Percentiles rank a stretch among this genome's conserved stretches.
Conservation (phyloP, 805 yeast species). For the Metschnikowia hibisci region DNA sequence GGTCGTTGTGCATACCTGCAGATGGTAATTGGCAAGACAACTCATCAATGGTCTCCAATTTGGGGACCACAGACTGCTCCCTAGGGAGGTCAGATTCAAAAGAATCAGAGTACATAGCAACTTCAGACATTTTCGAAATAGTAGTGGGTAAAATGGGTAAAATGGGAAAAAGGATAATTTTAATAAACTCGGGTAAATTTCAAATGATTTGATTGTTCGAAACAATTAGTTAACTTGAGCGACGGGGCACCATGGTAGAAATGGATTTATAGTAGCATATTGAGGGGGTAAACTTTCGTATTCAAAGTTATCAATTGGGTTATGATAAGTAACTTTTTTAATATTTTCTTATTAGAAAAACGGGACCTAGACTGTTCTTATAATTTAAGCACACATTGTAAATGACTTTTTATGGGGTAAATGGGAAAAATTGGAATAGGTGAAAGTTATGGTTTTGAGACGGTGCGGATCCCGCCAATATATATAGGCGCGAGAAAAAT, state of each 20-base stretch:
- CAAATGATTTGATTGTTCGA: slow-evolving; percentile 21
- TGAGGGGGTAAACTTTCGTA: slow-evolving; percentile 17
- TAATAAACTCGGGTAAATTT: slow-evolving; percentile 18
- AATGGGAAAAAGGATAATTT: neutral
- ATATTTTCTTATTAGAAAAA: slow-evolving; percentile 18
- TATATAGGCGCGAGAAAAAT: slow-evolving; percentile 15
- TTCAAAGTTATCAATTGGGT: slow-evolving; percentile 24
- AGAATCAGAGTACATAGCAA: slow-evolving; percentile 16
- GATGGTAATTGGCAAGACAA: slow-evolving; percentile 27
- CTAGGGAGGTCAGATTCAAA: slow-evolving; percentile 13
- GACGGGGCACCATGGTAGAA: slow-evolving; percentile 34
- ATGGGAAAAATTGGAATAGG: slow-evolving; percentile 12
- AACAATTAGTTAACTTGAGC: slow-evolving; percentile 23
- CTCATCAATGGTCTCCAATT: slow-evolving; percentile 22
- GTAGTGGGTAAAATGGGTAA: slow-evolving; percentile 11
- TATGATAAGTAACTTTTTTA: slow-evolving; percentile 18
- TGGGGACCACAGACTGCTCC: slow-evolving; percentile 14
- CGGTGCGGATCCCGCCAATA: slow-evolving; percentile 6
- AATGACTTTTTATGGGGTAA: slow-evolving; percentile 8
- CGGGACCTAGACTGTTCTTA: slow-evolving; percentile 15
- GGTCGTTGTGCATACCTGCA: slow-evolving; percentile 12
- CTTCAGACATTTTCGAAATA: slow-evolving; percentile 15
- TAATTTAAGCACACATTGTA: slow-evolving; percentile 38
- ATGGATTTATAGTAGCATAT: slow-evolving; percentile 32
- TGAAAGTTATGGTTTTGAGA: slow-evolving; percentile 6